Evolutionary conservation across 2,329 filamentous ascomycete genomes (phyloP), one percentile per base, ranked within the genome.

Genomic region (Dactylellina cionopaga): DNA sequence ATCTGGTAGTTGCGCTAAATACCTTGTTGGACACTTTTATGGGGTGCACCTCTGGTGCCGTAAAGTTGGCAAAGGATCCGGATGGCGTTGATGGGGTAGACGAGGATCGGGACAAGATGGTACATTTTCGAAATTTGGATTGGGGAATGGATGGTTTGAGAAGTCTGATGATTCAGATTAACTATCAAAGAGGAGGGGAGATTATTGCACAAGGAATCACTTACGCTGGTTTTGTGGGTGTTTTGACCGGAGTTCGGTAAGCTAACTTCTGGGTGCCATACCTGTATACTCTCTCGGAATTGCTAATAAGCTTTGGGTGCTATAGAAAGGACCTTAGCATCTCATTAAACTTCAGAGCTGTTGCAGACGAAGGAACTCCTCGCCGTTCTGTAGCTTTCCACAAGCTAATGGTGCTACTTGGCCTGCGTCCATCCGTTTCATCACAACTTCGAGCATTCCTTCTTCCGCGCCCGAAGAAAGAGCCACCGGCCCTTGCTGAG

Each of bases 41-140:
- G 79, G 88, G 88, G 1, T 90, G 88, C 77, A 89, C 88, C 0
- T 88, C 86, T 71, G 85, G 86, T 19, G 85, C 82, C 13, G 80
- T 80, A 4, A 73, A 78, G 31, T 77, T 80, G 0, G 6, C 70
- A 75, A 29, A 77, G 76, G 19, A 73, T 56, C 9, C 52, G 13
- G 43, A 43, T 37, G 17, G 43, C 63, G 13, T 74, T 55, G 5
- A 72, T 17, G 9, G 31, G 49, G 74, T 68, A 6, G 29, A 56
- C 55, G 44, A 56, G 25, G 63, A 29, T 74, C 13, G 75, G 63
- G 29, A 74, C 71, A 75, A 17, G 79, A 83, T 87, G 80, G 76
- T 86, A 73, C 85, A 87, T 77, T 87, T 87, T 74, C 80, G 85
- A 13, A 86, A 84, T 2, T 74, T 84, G 39, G 83, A 84, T 70